Conservation (phyloP, 306 rosid species). For the Luffa acutangula region DNA sequence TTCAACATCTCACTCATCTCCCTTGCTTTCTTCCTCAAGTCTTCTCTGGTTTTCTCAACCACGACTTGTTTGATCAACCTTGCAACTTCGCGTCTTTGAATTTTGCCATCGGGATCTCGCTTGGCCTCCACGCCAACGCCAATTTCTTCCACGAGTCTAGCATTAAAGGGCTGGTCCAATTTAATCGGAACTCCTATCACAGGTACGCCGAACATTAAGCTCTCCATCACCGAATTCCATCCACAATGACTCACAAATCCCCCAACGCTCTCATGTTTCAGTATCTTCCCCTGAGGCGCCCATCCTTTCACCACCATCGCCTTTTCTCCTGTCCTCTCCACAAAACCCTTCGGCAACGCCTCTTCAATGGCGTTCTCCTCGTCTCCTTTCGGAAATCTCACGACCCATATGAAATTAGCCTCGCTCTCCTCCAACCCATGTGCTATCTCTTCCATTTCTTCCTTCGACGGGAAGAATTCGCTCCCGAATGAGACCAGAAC, state of each 20-base stretch:
- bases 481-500: slow-evolving; percentile 23
- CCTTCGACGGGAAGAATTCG: slow-evolving; percentile 12
- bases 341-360: slow-evolving; percentile 11
- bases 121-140: slow-evolving; percentile 17
- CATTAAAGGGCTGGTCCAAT: slow-evolving; percentile 15
- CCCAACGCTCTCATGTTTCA: slow-evolving; percentile 11
- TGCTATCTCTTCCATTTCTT: slow-evolving; percentile 16
- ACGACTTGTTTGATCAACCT: too few relatives aligned
- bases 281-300: slow-evolving; percentile 19
- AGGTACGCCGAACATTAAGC: slow-evolving; percentile 17
- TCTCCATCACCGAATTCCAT: slow-evolving; percentile 25
- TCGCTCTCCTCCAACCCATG: slow-evolving; percentile 14
- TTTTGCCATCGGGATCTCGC: slow-evolving; percentile 3
- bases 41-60: too few relatives aligned
- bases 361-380: background rate
- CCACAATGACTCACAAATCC: slow-evolving; percentile 31
- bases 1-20: too few relatives aligned
- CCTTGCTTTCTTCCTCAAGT: too few relatives aligned
- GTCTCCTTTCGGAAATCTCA: slow-evolving; percentile 9
- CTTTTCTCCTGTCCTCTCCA: slow-evolving; percentile 1
- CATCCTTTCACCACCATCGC: slow-evolving; percentile 11
- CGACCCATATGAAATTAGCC: slow-evolving; percentile 17
- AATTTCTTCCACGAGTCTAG: background rate
- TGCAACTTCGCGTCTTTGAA: too few relatives aligned
- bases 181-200: slow-evolving; percentile 17